Evolutionary conservation across 2,329 filamentous ascomycete genomes (phyloP), one percentile per base, ranked within the genome.

Genomic region (Xylaria sp.): DNA sequence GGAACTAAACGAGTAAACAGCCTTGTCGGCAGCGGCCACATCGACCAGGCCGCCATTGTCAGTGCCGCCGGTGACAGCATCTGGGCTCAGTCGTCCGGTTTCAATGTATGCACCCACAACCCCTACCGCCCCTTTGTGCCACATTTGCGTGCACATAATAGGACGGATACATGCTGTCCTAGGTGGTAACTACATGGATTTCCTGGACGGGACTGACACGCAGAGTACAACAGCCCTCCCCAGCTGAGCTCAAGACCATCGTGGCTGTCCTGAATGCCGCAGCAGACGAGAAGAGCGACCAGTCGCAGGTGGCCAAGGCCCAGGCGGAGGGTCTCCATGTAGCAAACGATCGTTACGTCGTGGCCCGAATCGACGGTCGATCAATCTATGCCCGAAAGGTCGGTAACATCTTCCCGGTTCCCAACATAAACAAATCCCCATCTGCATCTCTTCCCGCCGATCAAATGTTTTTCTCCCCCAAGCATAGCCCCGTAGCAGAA

Each of bases 381-480:
- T 91, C 89, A 83, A 82, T 97, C 76, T 97, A 97, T 82, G 93
- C 89, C 73, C 93, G 94, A 88, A 90, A 93, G 88, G 94, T 97
- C 85, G 70, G 84, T 79, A 40, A 28, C 42, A 59, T 48, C 53
- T 36, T 40, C 51, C 20, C 13, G 23, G 31, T 51, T 56, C 33
- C n/a, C 28, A 56, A 56, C 38, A 40, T 33, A 38, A 10, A 4
- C 10, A 13, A 23, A n/a, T 13, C 17, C 17, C 9, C 9, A 3
- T 17, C 17, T 38, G 28, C 26, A 42, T 26, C n/a, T 3, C 5
- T 10, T 13, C 23, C 36, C 13, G 20, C 15, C 51, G 17, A 7
- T 33, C 2, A 1, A 31, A 58, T 36, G 6, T n/a, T 15, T 10
- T 49, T 23, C 6, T 10, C 23, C 49, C 7, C 11, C 15, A 42